A percentile compares a stretch with the other conserved stretches of the same genome.
Conservation (phyloP, 805 yeast species). For the Candida boleticola region DNA sequence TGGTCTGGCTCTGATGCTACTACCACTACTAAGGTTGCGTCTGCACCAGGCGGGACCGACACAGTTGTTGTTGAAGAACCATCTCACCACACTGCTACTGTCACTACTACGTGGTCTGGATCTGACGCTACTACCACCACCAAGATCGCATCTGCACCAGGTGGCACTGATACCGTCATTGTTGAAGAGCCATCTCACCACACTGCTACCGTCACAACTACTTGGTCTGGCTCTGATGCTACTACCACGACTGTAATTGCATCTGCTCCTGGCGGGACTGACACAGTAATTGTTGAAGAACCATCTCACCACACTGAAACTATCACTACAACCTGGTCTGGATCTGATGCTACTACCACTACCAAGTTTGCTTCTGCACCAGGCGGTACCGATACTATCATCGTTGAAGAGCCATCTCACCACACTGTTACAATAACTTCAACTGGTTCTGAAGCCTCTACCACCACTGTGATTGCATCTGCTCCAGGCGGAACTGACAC, state of each 20-base stretch:
- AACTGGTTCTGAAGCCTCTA: constrained; percentile 7
- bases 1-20: too few relatives aligned
- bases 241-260: not conserved
- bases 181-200: constrained; percentile 7
- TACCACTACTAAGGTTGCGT: too few relatives aligned
- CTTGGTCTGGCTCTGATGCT: not conserved
- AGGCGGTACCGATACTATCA: constrained; percentile 11
- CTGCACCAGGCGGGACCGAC: constrained; percentile 1
- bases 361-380: too few relatives aligned
- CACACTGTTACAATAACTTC: too few relatives aligned
- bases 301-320: not conserved
- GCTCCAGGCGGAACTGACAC: constrained; percentile 9
- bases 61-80: not conserved
- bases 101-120: not conserved
- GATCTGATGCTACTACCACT: too few relatives aligned
- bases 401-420: constrained; percentile 10
- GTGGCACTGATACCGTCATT: constrained; percentile 10
- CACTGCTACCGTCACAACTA: not conserved
- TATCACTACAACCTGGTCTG: constrained; percentile 1
- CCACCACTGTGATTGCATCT: too few relatives aligned
- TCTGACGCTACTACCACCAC: too few relatives aligned
- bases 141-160: too few relatives aligned
- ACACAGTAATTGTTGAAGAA: not conserved
- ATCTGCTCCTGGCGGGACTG: not conserved
- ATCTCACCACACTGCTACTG: not conserved